Percentiles rank a stretch among this genome's conserved stretches.
phyloP scores from a whole-genome alignment of 2,329 filamentous ascomycete species.

The Periconia macrospinosa region DNA sequence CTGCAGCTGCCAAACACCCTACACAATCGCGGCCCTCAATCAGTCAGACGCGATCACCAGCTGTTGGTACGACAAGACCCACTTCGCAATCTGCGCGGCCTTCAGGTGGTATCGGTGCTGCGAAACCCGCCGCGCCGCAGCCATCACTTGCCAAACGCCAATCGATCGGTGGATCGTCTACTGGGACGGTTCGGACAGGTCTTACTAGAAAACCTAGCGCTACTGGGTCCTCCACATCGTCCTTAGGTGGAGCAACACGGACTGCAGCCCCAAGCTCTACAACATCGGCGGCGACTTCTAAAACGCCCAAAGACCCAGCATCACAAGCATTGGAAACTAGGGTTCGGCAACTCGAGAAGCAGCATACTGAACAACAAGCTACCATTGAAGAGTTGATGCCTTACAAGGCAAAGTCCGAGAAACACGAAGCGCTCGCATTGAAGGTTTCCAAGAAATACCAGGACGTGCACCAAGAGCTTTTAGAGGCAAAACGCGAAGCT shows the following conservation, averaged over 20 bases:
- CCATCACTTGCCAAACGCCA: constrained; percentile 17
- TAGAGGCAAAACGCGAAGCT: constrained; percentile 73
- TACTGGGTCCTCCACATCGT: background rate
- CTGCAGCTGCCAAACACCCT: background rate
- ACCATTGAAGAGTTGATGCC: constrained; percentile 71
- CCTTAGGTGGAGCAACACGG: background rate
- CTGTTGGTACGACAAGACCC: constrained; percentile 13
- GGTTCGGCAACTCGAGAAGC: constrained; percentile 82
- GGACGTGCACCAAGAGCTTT: constrained; percentile 77
- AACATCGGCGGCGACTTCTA: constrained; percentile 11
- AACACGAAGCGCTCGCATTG: constrained; percentile 61
- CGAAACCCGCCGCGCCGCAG: background rate
- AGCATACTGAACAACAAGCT: constrained; percentile 42
- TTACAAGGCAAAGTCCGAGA: background rate
- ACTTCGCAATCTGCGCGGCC: constrained; percentile 14
- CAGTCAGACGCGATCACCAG: constrained; percentile 1
- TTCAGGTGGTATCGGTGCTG: constrained; percentile 18
- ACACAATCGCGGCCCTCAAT: background rate
- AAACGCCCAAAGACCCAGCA: constrained; percentile 22
- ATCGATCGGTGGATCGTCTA: constrained; percentile 15
- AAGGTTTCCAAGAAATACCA: constrained; percentile 90
- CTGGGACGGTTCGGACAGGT: background rate
- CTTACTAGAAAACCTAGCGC: constrained; percentile 5
- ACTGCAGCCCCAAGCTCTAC: background rate
- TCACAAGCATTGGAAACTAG: constrained; percentile 89